These are phyloP conservation scores for Porodaedalea pini DNA, from an alignment of 1,284 basidiomycete genomes.

Conservation along the genomic window DNA sequence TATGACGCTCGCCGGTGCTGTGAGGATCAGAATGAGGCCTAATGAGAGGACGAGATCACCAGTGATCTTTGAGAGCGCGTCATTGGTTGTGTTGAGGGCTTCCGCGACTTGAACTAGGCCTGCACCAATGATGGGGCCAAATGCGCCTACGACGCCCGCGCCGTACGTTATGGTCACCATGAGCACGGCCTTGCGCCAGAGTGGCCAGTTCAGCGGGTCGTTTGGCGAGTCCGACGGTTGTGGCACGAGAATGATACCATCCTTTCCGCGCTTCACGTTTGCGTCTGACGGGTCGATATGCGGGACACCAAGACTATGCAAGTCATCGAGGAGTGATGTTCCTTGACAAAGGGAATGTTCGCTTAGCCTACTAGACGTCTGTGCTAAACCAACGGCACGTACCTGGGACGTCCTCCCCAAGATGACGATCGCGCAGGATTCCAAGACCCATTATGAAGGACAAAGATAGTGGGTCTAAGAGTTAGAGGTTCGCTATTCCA, in stretches of 20 bases:
- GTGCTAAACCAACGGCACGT: slow-evolving; percentile 1
- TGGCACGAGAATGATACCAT: slow-evolving; percentile 25
- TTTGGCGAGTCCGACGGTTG: slow-evolving; percentile 25
- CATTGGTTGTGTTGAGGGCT: slow-evolving; percentile 19
- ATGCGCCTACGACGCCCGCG: slow-evolving; percentile 23
- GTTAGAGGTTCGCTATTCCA: too few species aligned
- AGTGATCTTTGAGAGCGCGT: slow-evolving; percentile 20
- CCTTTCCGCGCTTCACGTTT: slow-evolving; percentile 20
- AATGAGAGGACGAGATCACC: slow-evolving; percentile 22
- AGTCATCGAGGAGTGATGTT: slow-evolving; percentile 22
- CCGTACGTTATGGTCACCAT: slow-evolving; percentile 22
- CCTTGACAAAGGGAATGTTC: slow-evolving; percentile 12
- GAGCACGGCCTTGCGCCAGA: slow-evolving; percentile 24
- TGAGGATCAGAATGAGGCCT: slow-evolving; percentile 21
- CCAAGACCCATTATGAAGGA: slow-evolving; percentile 25
- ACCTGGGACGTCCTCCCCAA: slow-evolving; percentile 24
- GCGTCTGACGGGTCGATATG: slow-evolving; percentile 1
- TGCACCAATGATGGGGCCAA: slow-evolving; percentile 23
- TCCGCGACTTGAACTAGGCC: slow-evolving; percentile 21
- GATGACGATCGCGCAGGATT: slow-evolving; percentile 22
- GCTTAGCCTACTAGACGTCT: not conserved
- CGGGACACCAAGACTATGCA: slow-evolving; percentile 10
- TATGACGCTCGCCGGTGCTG: slow-evolving; percentile 22
- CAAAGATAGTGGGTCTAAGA: too few species aligned
- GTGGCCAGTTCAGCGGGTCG: slow-evolving; percentile 26